Evolutionary conservation across 148 eudicot genomes (phyloP).

Genomic region (Rhododendron ferrugineum): DNA sequence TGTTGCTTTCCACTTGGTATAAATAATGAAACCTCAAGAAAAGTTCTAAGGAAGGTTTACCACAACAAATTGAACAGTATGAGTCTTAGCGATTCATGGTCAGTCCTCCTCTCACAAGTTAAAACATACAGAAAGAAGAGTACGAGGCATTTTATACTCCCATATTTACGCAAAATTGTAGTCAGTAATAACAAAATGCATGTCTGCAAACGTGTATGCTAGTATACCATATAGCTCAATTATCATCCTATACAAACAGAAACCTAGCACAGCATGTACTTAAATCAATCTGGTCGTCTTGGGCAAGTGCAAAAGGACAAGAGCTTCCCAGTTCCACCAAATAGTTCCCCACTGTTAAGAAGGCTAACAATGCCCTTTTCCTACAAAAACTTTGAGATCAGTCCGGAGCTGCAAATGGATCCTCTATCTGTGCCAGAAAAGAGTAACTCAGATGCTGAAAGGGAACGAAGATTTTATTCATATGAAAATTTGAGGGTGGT

Average conservation of each 20-base stretch:
- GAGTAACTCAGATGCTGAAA: slow-evolving; percentile 16
- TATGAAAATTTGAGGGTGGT: slow-evolving; percentile 61
- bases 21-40: neutral
- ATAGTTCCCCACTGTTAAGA: neutral
- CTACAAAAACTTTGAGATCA: slow-evolving; percentile 38
- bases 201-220: neutral
- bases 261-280: neutral
- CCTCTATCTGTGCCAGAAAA: slow-evolving; percentile 17
- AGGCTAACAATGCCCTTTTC: slow-evolving; percentile 39
- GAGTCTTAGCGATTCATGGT: neutral
- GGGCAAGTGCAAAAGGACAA: neutral
- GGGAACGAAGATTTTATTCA: slow-evolving; percentile 48
- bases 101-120: neutral
- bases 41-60: neutral
- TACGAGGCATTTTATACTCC: neutral
- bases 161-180: neutral
- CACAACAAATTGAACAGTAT: neutral
- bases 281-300: neutral
- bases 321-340: neutral
- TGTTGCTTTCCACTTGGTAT: neutral
- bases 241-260: neutral
- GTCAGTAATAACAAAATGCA: neutral
- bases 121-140: neutral
- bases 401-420: slow-evolving; percentile 38
- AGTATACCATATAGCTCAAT: neutral